phyloP scores from a whole-genome alignment of 306 rosid genomes.

The Trifolium repens region DNA sequence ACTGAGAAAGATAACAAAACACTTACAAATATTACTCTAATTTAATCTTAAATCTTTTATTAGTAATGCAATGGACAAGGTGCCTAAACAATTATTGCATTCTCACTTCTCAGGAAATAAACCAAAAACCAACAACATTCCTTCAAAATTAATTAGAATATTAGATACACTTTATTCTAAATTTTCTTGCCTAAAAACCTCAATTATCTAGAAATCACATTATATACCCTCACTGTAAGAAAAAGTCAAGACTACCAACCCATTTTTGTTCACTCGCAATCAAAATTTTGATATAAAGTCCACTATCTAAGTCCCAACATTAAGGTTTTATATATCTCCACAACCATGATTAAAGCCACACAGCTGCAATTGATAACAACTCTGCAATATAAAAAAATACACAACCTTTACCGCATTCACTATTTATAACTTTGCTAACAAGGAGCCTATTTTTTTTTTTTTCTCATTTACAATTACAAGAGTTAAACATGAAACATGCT shows the following conservation, averaged over 20 bases:
- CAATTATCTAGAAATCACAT: background rate
- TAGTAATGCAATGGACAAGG: background rate
- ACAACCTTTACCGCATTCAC: background rate
- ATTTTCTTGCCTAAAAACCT: background rate
- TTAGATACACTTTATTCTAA: background rate
- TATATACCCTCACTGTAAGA: background rate
- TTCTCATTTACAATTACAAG: background rate
- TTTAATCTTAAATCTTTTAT: background rate
- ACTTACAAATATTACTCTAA: background rate
- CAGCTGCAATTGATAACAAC: too few species aligned
- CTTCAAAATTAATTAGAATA: background rate
- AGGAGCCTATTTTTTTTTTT: background rate
- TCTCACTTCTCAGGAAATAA: background rate
- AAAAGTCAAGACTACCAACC: background rate
- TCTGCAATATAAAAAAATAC: too few species aligned
- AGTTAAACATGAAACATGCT: background rate
- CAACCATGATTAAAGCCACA: background rate
- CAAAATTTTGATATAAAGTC: background rate
- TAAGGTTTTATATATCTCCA: background rate
- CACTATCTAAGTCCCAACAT: background rate
- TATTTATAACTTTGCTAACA: background rate
- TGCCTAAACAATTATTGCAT: background rate
- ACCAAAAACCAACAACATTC: background rate
- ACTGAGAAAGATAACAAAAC: background rate
- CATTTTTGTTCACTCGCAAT: background rate